phyloP scores from a whole-genome alignment of 2,329 filamentous ascomycete species.

The Ceratocystis destructans region DNA sequence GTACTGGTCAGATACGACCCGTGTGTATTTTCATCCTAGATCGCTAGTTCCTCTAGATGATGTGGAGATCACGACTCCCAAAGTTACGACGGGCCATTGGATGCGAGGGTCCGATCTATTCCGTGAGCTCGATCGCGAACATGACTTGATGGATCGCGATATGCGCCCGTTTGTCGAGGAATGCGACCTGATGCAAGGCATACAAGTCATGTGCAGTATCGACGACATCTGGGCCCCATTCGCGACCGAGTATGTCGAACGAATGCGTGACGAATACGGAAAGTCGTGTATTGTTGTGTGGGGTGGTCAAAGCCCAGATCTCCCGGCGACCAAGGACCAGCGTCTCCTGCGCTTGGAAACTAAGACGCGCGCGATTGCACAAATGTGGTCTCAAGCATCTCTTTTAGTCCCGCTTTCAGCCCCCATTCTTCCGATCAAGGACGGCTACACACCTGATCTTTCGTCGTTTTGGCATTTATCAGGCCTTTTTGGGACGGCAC shows the following conservation, averaged over 20 bases:
- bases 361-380: slow-evolving; percentile 55
- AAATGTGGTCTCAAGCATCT: slow-evolving; percentile 57
- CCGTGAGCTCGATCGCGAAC: slow-evolving; percentile 55
- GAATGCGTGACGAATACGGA: slow-evolving; percentile 76
- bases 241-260: slow-evolving; percentile 56
- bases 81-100: slow-evolving; percentile 71
- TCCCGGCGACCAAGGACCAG: background rate
- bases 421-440: slow-evolving; percentile 39
- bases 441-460: slow-evolving; percentile 38
- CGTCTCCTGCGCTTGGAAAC: slow-evolving; percentile 52
- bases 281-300: slow-evolving; percentile 81
- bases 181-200: slow-evolving; percentile 78
- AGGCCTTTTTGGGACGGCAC: slow-evolving; percentile 57
- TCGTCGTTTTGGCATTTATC: slow-evolving; percentile 66
- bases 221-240: slow-evolving; percentile 79
- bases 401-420: slow-evolving; percentile 64
- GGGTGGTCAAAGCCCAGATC: slow-evolving; percentile 51
- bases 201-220: slow-evolving; percentile 59
- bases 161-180: slow-evolving; percentile 80
- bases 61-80: slow-evolving; percentile 42
- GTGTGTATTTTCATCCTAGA: slow-evolving; percentile 80
- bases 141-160: slow-evolving; percentile 83
- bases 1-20: slow-evolving; percentile 94
- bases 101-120: slow-evolving; percentile 63
- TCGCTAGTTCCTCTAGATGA: slow-evolving; percentile 80